Evolutionary conservation across 805 yeast species (phyloP).

Genomic region (Starmerella apis): DNA sequence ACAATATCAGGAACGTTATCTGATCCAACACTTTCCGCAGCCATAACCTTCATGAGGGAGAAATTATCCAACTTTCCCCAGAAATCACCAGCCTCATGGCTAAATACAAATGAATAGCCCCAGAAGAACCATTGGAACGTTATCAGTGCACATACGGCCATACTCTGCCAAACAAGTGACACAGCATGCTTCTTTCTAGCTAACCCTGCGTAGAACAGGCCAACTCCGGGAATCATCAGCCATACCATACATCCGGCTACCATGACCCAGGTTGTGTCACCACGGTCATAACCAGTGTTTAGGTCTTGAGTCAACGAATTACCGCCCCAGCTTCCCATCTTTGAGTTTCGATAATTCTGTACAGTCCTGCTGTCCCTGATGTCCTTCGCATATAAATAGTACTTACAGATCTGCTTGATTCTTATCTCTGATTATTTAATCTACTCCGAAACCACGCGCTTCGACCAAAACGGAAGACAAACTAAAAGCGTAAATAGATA

Average conservation of each 20-base stretch:
- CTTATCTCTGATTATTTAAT: conserved; percentile 3
- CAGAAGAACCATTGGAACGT: conserved; percentile 96
- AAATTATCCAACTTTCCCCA: conserved; percentile 76
- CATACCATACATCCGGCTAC: conserved; percentile 72
- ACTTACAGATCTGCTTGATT: neutral
- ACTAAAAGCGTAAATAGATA: too few species aligned
- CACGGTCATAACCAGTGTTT: conserved; percentile 49
- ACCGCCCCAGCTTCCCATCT: conserved; percentile 51
- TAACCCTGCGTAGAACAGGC: conserved; percentile 82
- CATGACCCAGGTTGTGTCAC: conserved; percentile 80
- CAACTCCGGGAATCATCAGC: conserved; percentile 96
- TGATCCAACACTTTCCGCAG: conserved; percentile 59
- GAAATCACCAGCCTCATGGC: conserved; percentile 57
- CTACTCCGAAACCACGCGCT: neutral
- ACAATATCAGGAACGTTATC: conserved; percentile 71
- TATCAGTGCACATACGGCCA: conserved; percentile 75
- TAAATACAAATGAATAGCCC: conserved; percentile 88
- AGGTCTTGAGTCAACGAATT: conserved; percentile 63
- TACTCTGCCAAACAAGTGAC: conserved; percentile 84
- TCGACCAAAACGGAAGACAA: neutral
- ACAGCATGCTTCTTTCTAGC: conserved; percentile 94
- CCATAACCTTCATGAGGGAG: conserved; percentile 69
- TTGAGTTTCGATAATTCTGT: conserved; percentile 31
- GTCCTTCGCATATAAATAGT: neutral
- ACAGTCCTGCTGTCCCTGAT: neutral